A percentile compares a stretch with the other conserved stretches of the same genome.
Evolutionary conservation across 192 early-diverging fungal genomes (phyloP).

Genomic region (Mycoemilia scoparia): DNA sequence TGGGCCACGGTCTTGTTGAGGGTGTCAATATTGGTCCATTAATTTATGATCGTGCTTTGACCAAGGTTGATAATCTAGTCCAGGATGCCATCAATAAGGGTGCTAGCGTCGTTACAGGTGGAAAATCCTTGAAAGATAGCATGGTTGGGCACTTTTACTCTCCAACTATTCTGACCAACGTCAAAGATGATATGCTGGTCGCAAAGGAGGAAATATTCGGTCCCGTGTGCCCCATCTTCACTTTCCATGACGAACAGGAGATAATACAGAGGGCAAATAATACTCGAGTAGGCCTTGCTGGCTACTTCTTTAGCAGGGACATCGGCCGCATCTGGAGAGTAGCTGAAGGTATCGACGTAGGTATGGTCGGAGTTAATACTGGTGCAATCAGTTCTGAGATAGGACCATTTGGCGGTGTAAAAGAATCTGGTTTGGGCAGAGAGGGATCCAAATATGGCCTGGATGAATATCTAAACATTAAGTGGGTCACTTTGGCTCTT

Average conservation of each 20-base stretch:
- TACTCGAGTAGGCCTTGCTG: slow-evolving; percentile 56
- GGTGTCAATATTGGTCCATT: slow-evolving; percentile 61
- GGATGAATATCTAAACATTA: slow-evolving; percentile 27
- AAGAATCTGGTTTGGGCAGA: slow-evolving; percentile 36
- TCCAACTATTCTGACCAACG: slow-evolving; percentile 61
- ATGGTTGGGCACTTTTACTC: slow-evolving; percentile 54
- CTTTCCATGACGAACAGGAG: slow-evolving; percentile 63
- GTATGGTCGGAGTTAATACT: slow-evolving; percentile 84
- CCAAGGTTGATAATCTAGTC: slow-evolving; percentile 49
- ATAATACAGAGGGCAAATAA: slow-evolving; percentile 58
- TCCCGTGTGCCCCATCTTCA: slow-evolving; percentile 62
- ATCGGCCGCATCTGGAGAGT: slow-evolving; percentile 59
- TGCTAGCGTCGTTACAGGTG: slow-evolving; percentile 49
- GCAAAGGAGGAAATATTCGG: slow-evolving; percentile 78
- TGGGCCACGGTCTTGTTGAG: slow-evolving; percentile 56
- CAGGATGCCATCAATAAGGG: slow-evolving; percentile 54
- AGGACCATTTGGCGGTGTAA: slow-evolving; percentile 45
- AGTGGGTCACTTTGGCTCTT: slow-evolving; percentile 13
- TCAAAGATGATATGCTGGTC: slow-evolving; percentile 48
- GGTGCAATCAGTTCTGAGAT: slow-evolving; percentile 32
- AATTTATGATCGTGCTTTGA: slow-evolving; percentile 47
- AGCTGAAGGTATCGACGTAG: slow-evolving; percentile 59
- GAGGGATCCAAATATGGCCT: slow-evolving; percentile 33
- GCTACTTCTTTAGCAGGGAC: slow-evolving; percentile 67
- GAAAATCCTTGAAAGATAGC: slow-evolving; percentile 12